Conservation (phyloP, 257 asterid genomes). For the Lycium ferocissimum region DNA sequence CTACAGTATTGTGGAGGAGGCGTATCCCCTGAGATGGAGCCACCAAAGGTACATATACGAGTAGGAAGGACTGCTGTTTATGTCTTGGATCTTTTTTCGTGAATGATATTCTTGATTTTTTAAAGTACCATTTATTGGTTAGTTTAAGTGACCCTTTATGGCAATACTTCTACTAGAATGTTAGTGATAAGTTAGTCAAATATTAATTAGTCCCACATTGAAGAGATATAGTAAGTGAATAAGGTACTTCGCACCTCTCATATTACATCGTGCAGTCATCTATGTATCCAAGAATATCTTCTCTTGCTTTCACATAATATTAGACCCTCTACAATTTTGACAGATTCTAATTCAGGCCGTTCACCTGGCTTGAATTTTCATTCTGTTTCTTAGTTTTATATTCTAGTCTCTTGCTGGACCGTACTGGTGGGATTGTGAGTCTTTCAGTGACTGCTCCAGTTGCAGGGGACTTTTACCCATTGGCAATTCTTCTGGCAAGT, state of each 20-base stretch:
- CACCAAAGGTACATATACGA: slow-evolving; percentile 77
- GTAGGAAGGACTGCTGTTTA: slow-evolving; percentile 25
- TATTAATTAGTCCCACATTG: background rate
- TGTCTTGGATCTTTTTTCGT: background rate
- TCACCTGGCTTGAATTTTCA: background rate
- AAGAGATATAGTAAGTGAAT: background rate
- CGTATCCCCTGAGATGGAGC: slow-evolving; percentile 95
- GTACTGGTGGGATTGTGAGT: background rate
- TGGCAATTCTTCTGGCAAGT: background rate
- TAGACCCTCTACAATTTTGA: background rate
- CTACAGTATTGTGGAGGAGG: slow-evolving; percentile 96
- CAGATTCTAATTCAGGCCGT: background rate
- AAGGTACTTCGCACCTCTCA: background rate
- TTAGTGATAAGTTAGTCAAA: background rate
- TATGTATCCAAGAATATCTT: background rate
- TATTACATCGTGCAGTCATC: slow-evolving; percentile 2
- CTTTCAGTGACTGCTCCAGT: background rate
- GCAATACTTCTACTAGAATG: background rate
- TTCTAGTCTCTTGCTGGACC: slow-evolving; percentile 4
- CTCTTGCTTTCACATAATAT: background rate
- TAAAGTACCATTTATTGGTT: background rate
- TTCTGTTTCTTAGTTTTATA: slow-evolving; percentile 6
- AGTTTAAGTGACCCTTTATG: slow-evolving; percentile 3
- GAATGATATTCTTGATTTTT: background rate
- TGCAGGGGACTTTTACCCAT: background rate